These are phyloP conservation scores for Lachancea fermentati DNA, from an alignment of 805 yeast species.

Conservation along the genomic window DNA sequence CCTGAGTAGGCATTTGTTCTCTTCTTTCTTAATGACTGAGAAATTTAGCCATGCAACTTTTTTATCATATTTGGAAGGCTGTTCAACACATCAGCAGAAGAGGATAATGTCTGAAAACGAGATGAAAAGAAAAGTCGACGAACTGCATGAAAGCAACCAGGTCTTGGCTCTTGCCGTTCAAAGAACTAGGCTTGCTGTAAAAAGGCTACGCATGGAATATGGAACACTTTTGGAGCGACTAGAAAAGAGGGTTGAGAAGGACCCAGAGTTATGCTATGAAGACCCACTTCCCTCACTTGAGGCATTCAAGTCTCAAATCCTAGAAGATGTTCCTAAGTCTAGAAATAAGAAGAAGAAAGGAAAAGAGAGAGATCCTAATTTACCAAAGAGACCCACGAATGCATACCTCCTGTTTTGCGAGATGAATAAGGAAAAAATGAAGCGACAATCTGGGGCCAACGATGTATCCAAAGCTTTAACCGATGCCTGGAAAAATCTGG, in stretches of 20 bases:
- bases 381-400: conserved; percentile 86
- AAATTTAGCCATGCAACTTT: not conserved
- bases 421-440: conserved; percentile 68
- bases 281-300: conserved; percentile 29
- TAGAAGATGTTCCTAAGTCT: conserved; percentile 18
- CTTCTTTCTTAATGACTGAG: not conserved
- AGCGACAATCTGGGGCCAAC: conserved; percentile 48
- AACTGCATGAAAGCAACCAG: conserved; percentile 74
- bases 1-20: conserved; percentile 2
- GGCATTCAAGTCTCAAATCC: conserved; percentile 23
- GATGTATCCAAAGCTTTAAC: conserved; percentile 77
- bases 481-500: conserved; percentile 77
- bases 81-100: too few species aligned
- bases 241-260: conserved; percentile 47
- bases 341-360: conserved; percentile 32
- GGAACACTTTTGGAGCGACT: conserved; percentile 73
- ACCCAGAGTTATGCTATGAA: conserved; percentile 28
- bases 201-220: conserved; percentile 78
- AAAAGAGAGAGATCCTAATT: conserved; percentile 67
- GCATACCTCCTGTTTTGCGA: conserved; percentile 88
- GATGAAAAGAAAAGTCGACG: conserved; percentile 60
- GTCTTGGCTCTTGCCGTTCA: conserved; percentile 67
- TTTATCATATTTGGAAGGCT: not conserved
- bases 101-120: conserved; percentile 7
- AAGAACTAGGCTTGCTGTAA: conserved; percentile 68